Percentiles rank a stretch among this genome's conserved stretches.
Evolutionary conservation across 2,329 filamentous ascomycete genomes (phyloP).

Genomic region (Aphanoascus verrucosus): DNA sequence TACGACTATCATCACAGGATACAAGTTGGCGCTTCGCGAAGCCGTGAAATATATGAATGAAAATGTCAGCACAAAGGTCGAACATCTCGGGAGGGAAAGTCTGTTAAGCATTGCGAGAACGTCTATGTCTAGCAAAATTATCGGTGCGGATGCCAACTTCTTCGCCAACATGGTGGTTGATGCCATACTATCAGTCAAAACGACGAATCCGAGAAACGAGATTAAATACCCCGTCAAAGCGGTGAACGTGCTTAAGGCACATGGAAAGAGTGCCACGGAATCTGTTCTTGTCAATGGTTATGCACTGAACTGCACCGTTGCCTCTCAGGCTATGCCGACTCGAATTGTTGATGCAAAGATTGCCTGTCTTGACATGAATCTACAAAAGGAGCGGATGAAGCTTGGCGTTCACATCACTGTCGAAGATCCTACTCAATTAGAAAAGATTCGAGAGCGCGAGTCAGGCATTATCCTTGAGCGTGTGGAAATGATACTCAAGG

Average conservation of each 20-base stretch:
- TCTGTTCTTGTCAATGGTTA: constrained; percentile 91
- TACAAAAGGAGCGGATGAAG: constrained; percentile 99
- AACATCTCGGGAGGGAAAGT: constrained; percentile 78
- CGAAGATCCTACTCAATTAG: constrained; percentile 90
- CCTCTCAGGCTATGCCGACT: constrained; percentile 95
- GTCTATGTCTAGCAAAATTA: constrained; percentile 99
- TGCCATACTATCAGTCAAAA: constrained; percentile 89
- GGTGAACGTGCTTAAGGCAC: constrained; percentile 96
- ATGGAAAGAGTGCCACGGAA: constrained; percentile 79
- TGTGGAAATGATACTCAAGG: constrained; percentile 94
- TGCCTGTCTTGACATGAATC: constrained; percentile 90
- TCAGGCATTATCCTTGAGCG: constrained; percentile 86
- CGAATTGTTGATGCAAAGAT: constrained; percentile 90
- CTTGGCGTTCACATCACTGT: constrained; percentile 96
- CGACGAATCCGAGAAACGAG: constrained; percentile 80
- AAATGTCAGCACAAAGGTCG: constrained; percentile 92
- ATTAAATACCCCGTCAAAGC: constrained; percentile 97
- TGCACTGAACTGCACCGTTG: constrained; percentile 95
- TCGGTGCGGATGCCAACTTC: constrained; percentile 89
- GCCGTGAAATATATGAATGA: constrained; percentile 98
- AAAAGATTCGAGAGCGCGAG: constrained; percentile 91
- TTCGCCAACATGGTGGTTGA: constrained; percentile 97
- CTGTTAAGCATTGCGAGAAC: constrained; percentile 94
- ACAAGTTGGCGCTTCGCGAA: constrained; percentile 87
- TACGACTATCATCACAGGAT: constrained; percentile 97